Base-by-base conservation (phyloP, 108 stramenopile genomes). In the Mediolabrus comicus region DNA sequence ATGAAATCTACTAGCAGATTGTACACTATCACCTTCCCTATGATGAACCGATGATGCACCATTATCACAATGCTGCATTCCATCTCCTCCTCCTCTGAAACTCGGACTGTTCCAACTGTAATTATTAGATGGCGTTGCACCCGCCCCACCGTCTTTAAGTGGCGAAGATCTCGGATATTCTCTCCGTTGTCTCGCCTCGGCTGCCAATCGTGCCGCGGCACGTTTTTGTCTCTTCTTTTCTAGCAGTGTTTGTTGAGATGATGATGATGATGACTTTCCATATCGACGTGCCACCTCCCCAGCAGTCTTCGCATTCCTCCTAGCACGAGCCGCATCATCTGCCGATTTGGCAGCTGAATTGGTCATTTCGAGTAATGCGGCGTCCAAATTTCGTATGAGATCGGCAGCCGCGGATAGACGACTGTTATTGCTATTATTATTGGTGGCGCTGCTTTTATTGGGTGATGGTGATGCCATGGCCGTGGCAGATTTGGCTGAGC, bases 281-380 rank as follows among this genome's bases (percentile, higher is more conserved):
- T 84, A 91, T 1, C 81, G 85, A 25, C 85, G 81, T 5, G 86
- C 88, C 62, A 92, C 46, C 46, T 89, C 88, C 3, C 83, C 85
- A 3, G 91, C 91, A 13, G 85, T 83, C 16, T 74, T 58, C 14
- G 91, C 87, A 78, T 92, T 92, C 17, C 74, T 51, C 1, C 90
- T 59, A 27, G 90, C 90, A 6, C 71, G 73, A 65, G 87, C 87
- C 31, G 87, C 90, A 65, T 89, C 84, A 39, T 62, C 49, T 10
- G 90, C 83, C 12, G 90, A 83, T 24, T 67, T 38, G 28, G 77
- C 68, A 22, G 86, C 84, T 33, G 71, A 59, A 3, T 67, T 59
- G 35, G 29, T 83, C 83, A 87, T 84, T 62, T 82, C 76, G 0
- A 79, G 65, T 41, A 78, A 80, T 31, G 90, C 87, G 19, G 74